Evolutionary conservation across 148 eudicot species (phyloP).

Genomic region (Chenopodium suecicum): DNA sequence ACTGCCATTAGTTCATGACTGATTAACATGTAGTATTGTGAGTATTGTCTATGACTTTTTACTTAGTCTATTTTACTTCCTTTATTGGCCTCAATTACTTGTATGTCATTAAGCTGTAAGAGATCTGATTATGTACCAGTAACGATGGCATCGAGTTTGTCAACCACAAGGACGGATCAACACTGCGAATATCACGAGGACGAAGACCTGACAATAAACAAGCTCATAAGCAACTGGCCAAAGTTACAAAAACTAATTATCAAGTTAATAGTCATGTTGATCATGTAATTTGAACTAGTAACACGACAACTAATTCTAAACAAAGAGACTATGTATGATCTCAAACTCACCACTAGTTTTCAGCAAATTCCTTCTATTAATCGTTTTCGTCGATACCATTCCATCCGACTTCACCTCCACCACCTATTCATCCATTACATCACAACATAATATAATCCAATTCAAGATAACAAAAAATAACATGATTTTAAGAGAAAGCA

Average conservation of each 20-base stretch:
- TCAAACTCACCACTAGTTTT: conserved; percentile 84
- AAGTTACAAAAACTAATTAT: too few relatives aligned
- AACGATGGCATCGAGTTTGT: conserved; percentile 94
- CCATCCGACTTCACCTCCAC: conserved; percentile 86
- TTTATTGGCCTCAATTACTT: too few relatives aligned
- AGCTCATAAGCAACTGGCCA: neutral
- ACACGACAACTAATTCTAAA: neutral
- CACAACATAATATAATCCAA: neutral
- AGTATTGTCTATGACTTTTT: neutral
- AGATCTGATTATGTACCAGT: conserved; percentile 54
- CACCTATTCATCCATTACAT: conserved; percentile 43
- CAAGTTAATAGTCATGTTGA: neutral
- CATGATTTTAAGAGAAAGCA: too few relatives aligned
- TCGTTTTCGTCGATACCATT: conserved; percentile 64
- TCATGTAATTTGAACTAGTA: neutral
- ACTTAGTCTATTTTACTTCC: neutral
- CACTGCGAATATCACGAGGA: conserved; percentile 94
- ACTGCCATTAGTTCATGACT: neutral
- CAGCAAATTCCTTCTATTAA: conserved; percentile 69
- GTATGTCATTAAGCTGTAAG: neutral
- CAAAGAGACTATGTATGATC: neutral
- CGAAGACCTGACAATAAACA: conserved; percentile 67
- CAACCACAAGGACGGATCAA: conserved; percentile 98
- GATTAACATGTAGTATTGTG: neutral
- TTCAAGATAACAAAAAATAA: neutral